phyloP scores from a whole-genome alignment of 2,329 filamentous ascomycete species.

The Cordyceps cateniannulata region DNA sequence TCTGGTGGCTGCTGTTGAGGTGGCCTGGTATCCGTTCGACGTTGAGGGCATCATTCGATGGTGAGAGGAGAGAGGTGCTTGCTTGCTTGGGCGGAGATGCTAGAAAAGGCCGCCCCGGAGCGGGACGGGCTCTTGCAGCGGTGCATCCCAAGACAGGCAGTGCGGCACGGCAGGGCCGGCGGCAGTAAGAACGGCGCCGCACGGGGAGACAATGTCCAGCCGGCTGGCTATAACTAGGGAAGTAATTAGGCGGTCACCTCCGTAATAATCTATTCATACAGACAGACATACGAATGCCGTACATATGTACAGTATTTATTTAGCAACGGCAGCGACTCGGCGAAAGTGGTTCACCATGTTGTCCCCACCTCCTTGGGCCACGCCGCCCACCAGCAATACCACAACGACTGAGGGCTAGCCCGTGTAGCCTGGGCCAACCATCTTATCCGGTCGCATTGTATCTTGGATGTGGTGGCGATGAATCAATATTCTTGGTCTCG shows the following conservation, averaged over 20 bases:
- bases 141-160: background rate
- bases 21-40: background rate
- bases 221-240: no score
- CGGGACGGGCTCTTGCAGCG: background rate
- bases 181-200: background rate
- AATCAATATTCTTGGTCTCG: background rate
- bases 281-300: background rate
- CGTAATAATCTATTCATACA: background rate
- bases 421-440: background rate
- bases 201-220: no score
- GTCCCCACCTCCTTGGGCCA: background rate
- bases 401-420: background rate
- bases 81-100: background rate
- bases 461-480: background rate
- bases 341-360: background rate
- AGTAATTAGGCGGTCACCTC: no score
- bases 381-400: background rate
- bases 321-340: slow-evolving; percentile 2
- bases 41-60: background rate
- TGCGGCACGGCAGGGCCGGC: background rate
- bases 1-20: no score
- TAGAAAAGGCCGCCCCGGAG: background rate
- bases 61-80: background rate
- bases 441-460: background rate
- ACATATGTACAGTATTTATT: background rate